Conservation (phyloP, 2,329 filamentous ascomycete genomes). For the Ophiostoma piceae region DNA sequence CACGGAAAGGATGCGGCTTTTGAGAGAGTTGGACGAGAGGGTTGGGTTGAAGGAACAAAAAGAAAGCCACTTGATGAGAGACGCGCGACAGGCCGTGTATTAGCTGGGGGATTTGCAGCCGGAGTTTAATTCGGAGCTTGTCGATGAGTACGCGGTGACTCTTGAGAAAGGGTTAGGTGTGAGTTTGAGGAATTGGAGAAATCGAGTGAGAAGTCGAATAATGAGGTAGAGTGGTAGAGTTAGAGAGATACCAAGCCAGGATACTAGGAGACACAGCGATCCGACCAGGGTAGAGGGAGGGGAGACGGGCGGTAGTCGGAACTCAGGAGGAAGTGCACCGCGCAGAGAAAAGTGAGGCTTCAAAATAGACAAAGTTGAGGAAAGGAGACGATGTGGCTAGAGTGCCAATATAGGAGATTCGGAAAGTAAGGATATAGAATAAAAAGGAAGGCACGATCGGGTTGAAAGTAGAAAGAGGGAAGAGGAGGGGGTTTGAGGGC, state of each 20-base stretch:
- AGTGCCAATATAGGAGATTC: neutral
- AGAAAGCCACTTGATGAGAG: neutral
- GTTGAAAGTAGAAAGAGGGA: neutral
- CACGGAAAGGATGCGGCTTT: neutral
- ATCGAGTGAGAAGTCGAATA: neutral
- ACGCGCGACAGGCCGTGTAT: neutral
- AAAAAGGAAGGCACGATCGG: neutral
- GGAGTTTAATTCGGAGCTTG: constrained; percentile 4
- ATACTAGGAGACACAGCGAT: neutral
- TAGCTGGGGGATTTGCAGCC: neutral
- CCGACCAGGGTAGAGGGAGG: neutral
- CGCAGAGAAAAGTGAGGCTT: neutral
- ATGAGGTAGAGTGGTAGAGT: neutral
- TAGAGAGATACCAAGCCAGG: neutral
- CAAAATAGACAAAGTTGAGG: neutral
- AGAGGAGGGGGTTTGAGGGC: neutral
- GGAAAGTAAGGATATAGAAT: neutral
- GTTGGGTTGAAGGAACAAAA: neutral
- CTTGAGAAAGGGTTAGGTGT: neutral
- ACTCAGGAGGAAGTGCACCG: neutral
- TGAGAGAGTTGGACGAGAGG: neutral
- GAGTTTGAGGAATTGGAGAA: neutral
- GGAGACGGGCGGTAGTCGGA: neutral
- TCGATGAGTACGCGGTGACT: neutral
- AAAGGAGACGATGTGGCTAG: neutral